phyloP scores from a whole-genome alignment of 305 asterid genomes.

The Ilex paraguariensis region DNA sequence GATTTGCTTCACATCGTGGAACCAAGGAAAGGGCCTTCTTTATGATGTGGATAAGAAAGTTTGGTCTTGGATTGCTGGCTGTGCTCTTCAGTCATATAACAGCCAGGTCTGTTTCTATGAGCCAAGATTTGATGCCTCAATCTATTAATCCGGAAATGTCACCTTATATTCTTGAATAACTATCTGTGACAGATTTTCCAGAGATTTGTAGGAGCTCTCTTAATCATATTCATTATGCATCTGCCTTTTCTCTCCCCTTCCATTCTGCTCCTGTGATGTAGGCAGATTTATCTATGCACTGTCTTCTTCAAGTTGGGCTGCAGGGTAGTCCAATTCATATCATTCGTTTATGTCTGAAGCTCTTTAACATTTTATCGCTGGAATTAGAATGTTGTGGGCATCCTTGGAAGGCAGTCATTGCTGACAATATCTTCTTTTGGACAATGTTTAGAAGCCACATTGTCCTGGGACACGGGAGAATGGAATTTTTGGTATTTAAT shows the following conservation, averaged over 20 bases:
- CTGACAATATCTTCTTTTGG: no score
- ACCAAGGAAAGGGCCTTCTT: constrained; percentile 92
- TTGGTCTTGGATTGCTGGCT: constrained; percentile 97
- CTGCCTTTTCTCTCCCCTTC: background rate
- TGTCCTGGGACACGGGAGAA: no score
- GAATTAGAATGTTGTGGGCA: no score
- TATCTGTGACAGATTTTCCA: background rate
- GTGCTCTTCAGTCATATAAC: constrained; percentile 84
- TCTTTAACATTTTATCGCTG: no score
- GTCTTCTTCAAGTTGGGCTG: background rate
- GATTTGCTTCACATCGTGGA: constrained; percentile 97
- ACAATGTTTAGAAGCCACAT: no score
- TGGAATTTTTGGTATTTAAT: no score
- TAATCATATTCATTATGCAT: background rate
- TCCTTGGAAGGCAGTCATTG: no score
- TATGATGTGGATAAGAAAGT: constrained; percentile 83
- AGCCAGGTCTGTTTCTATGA: constrained; percentile 97
- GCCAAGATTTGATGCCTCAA: constrained; percentile 88
- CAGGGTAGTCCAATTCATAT: background rate
- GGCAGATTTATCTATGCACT: background rate
- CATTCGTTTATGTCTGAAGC: no score
- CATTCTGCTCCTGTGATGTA: background rate
- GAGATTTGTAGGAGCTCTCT: constrained; percentile 3
- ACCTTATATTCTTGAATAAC: constrained; percentile 4
- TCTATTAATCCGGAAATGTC: constrained; percentile 27